Evolutionary conservation across 371 early-diverging fungal genomes (phyloP), one percentile per base, ranked within the genome.

Genomic region (Mortierella sp.): DNA sequence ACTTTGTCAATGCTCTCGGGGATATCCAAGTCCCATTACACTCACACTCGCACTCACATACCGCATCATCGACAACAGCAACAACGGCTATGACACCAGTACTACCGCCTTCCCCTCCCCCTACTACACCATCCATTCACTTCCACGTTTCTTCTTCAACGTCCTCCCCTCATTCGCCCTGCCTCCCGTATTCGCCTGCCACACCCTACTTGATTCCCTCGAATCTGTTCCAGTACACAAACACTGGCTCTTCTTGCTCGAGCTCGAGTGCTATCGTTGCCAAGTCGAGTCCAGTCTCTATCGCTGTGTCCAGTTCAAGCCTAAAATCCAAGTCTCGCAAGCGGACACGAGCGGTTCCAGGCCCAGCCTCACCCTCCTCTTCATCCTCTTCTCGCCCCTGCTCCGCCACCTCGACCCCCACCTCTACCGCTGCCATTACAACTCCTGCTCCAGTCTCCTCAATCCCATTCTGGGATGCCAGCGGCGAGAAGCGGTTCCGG

Each of bases 141-240:
- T 55, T 55, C 34, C 55, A 55, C 13, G 14, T 55, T 3, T 55
- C 55, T 16, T 55, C 55, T 14, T 31, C 55, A 26, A 55, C 55
- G 19, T 19, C 55, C 4, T 26, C 55, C 1, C 55, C 55, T 6
- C 55, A 31, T 31, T 55, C 55, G 14, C 55, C 55, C 14, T 55
- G 29, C 13, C 31, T 55, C 2, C 55, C 55, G 29, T 55, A 55
- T 14, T 55, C 55, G 31, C 55, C 55, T 0, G 29, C 55, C 4
- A 19, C 26, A 16, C 34, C 55, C 14, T 55, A 31, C 55, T 16
- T 55, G 55, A 31, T 31, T 31, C 31, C 55, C 55, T 55, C 55
- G 31, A 44, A 65, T 44, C 7, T 65, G 66, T 40, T 41, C 41
- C 66, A 41, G 65, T 26, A 44, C 4, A 65, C 66, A n/a, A n/a